These are phyloP conservation scores for Astragalus membranaceus DNA, from an alignment of 306 rosid genomes.

Conservation along the genomic window DNA sequence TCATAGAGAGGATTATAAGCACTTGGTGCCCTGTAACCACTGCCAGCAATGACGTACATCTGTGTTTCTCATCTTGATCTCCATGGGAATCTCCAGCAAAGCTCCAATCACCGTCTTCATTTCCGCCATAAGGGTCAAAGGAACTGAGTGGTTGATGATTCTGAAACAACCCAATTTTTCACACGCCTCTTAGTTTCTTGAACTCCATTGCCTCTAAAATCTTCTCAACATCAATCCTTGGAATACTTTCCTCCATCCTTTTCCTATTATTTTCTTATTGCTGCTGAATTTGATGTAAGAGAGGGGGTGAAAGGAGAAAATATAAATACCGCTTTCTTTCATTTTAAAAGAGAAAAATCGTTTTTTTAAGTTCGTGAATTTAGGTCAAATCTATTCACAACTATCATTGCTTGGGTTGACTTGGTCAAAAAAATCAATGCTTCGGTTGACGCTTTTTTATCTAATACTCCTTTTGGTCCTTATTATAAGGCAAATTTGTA, in stretches of 20 bases:
- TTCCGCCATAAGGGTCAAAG: constrained; percentile 36
- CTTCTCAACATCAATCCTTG: constrained; percentile 37
- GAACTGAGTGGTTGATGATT: constrained; percentile 41
- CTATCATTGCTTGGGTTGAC: too few species aligned
- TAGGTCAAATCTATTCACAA: too few species aligned
- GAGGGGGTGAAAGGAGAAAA: not conserved
- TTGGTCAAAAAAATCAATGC: too few species aligned
- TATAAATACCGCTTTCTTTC: too few species aligned
- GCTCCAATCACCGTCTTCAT: constrained; percentile 37
- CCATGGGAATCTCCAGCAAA: constrained; percentile 48
- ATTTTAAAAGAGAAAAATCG: too few species aligned
- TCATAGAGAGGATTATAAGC: constrained; percentile 41
- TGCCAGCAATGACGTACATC: constrained; percentile 35
- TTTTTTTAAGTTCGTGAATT: too few species aligned
- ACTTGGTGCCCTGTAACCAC: constrained; percentile 44
- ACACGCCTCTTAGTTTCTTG: constrained; percentile 45
- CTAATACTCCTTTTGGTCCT: too few species aligned
- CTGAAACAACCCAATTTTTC: constrained; percentile 63
- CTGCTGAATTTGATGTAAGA: not conserved
- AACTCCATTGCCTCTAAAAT: constrained; percentile 16
- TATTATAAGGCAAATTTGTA: too few species aligned
- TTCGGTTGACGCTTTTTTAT: too few species aligned
- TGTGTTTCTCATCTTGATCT: constrained; percentile 44
- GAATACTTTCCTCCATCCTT: constrained; percentile 19
- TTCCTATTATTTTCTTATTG: too few species aligned